These are phyloP conservation scores for Chaetomium olivaceum DNA, from an alignment of 2,329 filamentous ascomycete species.

Conservation along the genomic window DNA sequence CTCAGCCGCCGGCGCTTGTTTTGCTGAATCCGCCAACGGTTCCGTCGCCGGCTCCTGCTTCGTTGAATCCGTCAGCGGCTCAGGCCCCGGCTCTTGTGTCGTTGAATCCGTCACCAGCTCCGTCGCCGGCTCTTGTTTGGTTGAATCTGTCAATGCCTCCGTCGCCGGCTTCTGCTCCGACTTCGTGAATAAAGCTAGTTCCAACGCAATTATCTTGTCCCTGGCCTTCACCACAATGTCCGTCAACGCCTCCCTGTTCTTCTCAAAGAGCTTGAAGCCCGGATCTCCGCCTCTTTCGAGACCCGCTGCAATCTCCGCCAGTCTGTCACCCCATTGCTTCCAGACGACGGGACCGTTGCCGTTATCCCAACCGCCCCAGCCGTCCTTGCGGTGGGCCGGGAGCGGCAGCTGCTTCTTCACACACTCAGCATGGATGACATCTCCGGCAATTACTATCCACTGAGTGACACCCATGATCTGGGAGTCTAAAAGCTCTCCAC, in stretches of 20 bases:
- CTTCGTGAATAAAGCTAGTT: not conserved
- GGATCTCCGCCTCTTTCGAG: not conserved
- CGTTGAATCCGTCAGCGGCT: too few relatives aligned
- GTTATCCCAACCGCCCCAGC: not conserved
- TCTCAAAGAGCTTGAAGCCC: constrained; percentile 2
- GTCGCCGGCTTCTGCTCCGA: too few relatives aligned
- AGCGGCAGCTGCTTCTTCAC: not conserved
- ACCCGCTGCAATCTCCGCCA: constrained; percentile 4
- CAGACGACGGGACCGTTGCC: constrained; percentile 3
- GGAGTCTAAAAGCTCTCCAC: not conserved
- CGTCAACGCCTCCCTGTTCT: not conserved
- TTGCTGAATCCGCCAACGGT: too few relatives aligned
- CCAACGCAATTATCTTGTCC: constrained; percentile 15
- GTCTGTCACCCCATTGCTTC: constrained; percentile 8
- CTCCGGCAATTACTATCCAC: constrained; percentile 4
- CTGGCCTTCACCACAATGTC: constrained; percentile 12
- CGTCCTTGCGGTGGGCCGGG: not conserved
- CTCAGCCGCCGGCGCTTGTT: too few relatives aligned
- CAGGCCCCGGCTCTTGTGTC: too few relatives aligned
- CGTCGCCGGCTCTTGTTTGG: too few relatives aligned
- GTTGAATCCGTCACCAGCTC: too few relatives aligned
- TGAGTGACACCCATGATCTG: constrained; percentile 8
- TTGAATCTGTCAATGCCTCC: too few relatives aligned
- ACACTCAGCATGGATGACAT: constrained; percentile 1
- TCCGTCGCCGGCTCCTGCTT: too few relatives aligned